These are phyloP conservation scores for Pisolithus sp. DNA, from an alignment of 768 basidiomycete species.

Conservation along the genomic window DNA sequence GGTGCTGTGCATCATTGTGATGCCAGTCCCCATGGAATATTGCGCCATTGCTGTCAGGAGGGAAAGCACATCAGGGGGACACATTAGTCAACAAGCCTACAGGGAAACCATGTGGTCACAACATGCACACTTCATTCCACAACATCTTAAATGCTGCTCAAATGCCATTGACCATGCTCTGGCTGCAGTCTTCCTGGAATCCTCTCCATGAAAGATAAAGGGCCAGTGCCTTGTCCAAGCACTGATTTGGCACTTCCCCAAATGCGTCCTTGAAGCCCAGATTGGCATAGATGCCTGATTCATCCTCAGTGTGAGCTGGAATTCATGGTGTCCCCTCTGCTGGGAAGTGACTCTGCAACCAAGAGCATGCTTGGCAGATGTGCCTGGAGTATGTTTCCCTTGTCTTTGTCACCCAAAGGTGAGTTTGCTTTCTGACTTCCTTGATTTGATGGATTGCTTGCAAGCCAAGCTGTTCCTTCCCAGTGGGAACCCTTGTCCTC, in stretches of 20 bases:
- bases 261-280: not conserved
- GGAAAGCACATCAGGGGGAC: too few relatives aligned
- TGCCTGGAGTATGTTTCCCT: not conserved
- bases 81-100: not conserved
- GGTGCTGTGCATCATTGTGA: slow-evolving; percentile 14
- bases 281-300: not conserved
- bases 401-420: not conserved
- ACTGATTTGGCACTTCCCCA: not conserved
- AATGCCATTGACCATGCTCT: not conserved
- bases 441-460: not conserved
- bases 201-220: not conserved
- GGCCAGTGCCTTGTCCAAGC: not conserved
- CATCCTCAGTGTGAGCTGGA: not conserved
- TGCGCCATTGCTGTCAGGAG: not conserved
- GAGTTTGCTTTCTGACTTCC: not conserved
- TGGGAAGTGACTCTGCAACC: not conserved
- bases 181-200: not conserved
- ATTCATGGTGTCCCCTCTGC: not conserved
- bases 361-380: not conserved
- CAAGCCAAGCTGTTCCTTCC: too few relatives aligned
- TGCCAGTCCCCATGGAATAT: slow-evolving; percentile 23
- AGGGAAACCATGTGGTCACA: not conserved
- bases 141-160: not conserved
- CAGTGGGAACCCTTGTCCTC: too few relatives aligned
- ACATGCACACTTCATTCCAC: not conserved